Evolutionary conservation across 495 filamentous ascomycete species (phyloP), one percentile per base, ranked within the genome.

Genomic region (Bryoglossum gracile): DNA sequence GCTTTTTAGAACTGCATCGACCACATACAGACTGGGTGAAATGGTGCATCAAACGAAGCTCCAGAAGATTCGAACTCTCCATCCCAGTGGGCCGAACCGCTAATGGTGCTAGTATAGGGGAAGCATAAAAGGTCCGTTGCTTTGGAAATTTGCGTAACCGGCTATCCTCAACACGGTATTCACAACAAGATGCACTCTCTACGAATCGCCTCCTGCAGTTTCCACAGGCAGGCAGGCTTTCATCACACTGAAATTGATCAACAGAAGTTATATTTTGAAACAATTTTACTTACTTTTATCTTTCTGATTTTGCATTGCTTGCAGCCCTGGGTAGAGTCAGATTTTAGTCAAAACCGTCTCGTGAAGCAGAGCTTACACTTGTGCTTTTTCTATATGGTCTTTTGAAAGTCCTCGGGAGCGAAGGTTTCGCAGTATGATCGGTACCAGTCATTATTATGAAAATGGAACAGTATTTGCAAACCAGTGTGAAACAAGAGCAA

Each of bases 71-170:
- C 3, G 48, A 36, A 16, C 25, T 8, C 17, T 30, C 36, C 18
- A 25, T 5, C 10, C 48, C 48, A 18, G 10, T 5, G 21, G 67
- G 18, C 67, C 65, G 6, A 68, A 49, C 43, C 58, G 60, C 45
- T 63, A 68, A 54, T 72, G 74, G 22, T 32, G 22, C 26, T 30
- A 11, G 21, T 18, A 9, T 42, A 34, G 11, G 24, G 42, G 18
- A 43, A 36, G 3, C 33, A 36, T 11, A 13, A 5, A 4, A 17
- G 33, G 18, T 17, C 18, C 18, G 13, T 11, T 6, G n/a, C 37
- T 9, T 40, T 18, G 8, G 8, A 22, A 11, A 19, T 13, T 38
- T 19, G 6, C 26, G 19, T 35, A 49, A 8, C 30, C 32, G 32
- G n/a, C n/a, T n/a, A n/a, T n/a, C n/a, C n/a, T n/a, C n/a, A n/a